Evolutionary conservation across 2,329 filamentous ascomycete genomes (phyloP).

Genomic region (Fusarium xylarioides): DNA sequence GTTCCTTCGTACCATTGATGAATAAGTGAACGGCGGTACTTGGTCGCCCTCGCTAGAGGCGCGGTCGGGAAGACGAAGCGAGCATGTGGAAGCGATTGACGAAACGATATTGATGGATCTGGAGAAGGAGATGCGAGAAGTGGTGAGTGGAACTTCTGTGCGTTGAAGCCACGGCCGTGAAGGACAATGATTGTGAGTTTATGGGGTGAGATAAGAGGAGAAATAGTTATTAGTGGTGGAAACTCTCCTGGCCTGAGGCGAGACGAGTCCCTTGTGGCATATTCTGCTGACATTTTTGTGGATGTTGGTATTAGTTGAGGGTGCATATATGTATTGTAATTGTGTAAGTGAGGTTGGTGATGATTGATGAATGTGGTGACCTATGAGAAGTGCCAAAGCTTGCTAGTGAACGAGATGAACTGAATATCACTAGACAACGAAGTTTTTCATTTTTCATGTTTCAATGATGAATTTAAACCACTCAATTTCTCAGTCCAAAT

Average conservation of each 20-base stretch:
- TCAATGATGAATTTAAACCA: neutral
- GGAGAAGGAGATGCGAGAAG: conserved; percentile 46
- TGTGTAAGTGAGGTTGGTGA: neutral
- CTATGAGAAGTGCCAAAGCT: neutral
- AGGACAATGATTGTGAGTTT: conserved; percentile 58
- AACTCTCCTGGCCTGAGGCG: conserved; percentile 37
- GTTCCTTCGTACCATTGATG: conserved; percentile 51
- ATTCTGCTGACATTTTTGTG: neutral
- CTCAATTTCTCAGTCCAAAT: neutral
- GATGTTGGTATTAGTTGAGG: neutral
- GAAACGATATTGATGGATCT: conserved; percentile 36
- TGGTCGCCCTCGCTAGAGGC: conserved; percentile 45
- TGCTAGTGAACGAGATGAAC: neutral
- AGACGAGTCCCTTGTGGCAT: neutral
- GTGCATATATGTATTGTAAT: neutral
- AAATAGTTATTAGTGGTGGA: conserved; percentile 27
- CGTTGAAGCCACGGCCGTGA: conserved; percentile 59
- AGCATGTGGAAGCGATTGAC: conserved; percentile 50
- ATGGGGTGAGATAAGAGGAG: conserved; percentile 46
- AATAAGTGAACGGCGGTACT: conserved; percentile 46
- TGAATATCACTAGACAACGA: neutral
- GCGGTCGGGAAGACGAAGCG: conserved; percentile 64
- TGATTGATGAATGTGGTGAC: neutral
- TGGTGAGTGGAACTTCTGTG: conserved; percentile 50
- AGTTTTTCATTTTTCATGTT: neutral